Evolutionary conservation across 1,139 yeast species (phyloP), one percentile per base, ranked within the genome.

Genomic region (Suhomyces taliae): DNA sequence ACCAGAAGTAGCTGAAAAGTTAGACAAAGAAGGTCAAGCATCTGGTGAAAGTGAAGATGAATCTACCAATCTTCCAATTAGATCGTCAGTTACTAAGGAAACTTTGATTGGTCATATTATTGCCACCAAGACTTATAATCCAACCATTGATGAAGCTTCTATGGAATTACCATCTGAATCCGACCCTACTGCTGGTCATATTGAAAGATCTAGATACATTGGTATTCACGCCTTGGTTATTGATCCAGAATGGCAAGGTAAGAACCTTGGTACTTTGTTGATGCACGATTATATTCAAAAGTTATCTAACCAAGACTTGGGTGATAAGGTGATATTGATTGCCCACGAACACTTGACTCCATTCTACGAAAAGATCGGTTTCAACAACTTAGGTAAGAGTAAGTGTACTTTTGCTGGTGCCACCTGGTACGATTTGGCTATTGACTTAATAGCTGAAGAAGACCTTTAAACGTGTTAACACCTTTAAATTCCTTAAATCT

Each of bases 251-350:
- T 89, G 84, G 79, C 90, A 86, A 64, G 88, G 90, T 48, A 81
- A 82, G 67, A 87, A 87, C 60, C 74, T 93, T 52, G 98, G 96
- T 8, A 83, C 96, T 12, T 73, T 90, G 52, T 70, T 93, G 61
- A 69, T 91, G 61, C 90, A 87, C 57, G 99, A 93, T 69, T 93
- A 89, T 68, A 81, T 91, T 53, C 97, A 93, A 67, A 89, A 91
- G 59, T 74, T 93, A 66, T 82, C 90, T 39, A 90, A 90, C 63
- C 95, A 90, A 62, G 90, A 85, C 57, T 83, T 90, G 54, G 97
- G 95, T 44, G 89, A 85, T 55, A 79, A 82, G 58, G 83, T 93
- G 45, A 80, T 85, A 6, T 74, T 93, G 40, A 78, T 91, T 52
- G 88, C 90, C 33, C 90, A 87, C 61, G 80, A 82, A 45, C 72